Base-by-base conservation (phyloP, 225 moss, liverwort and hornwort genomes). In the Sphagnum tenellum region DNA sequence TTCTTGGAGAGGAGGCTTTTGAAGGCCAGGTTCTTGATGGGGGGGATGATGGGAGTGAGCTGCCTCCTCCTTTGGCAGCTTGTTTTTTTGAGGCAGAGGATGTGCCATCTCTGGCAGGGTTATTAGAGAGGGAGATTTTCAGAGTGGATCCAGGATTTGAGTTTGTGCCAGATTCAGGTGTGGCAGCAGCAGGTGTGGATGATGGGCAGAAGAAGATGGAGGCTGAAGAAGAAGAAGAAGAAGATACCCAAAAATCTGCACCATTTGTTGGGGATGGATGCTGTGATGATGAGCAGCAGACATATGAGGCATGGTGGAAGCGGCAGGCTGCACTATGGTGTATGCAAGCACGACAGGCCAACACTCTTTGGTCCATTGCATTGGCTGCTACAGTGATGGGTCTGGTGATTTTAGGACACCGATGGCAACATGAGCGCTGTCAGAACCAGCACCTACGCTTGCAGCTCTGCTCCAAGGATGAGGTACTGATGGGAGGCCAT, bases 351-450 rank as follows among this genome's bases (percentile, higher is more conserved):
- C 86, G 88, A 48, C 92, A 92, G 69, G 88, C 88, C 48, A 90
- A 85, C 69, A 89, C 89, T 52, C 78, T 89, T 48, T 96, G 96
- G 92, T 92, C 92, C 62, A 77, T 96, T 56, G 96, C 96, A 5
- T 74, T 96, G 56, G 96, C 96, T 56, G 96, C 92, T 0, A 90
- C 96, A 56, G 92, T 96, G 70, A 92, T 92, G 92, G 96, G 96
- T 56, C 75, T 96, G 50, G 86, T 90, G 57, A 92, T 96, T 70
- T 82, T 96, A 56, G 96, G 96, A 60, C 92, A 96, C 64, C 90
- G 92, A 65, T 96, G 96, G 96, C 96, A 96, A 72, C 85, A 88
- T 63, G 92, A 96, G 74, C 88, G 96, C 51, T 89, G 78, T 64
- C 89, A 96, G 71, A 92, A 96, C 61, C 78, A 90, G 70, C 92